A percentile compares a stretch with the other conserved stretches of the same genome.
These are phyloP conservation scores for Rubia yunnanensis DNA, from an alignment of 257 asterid genomes.

Conservation along the genomic window DNA sequence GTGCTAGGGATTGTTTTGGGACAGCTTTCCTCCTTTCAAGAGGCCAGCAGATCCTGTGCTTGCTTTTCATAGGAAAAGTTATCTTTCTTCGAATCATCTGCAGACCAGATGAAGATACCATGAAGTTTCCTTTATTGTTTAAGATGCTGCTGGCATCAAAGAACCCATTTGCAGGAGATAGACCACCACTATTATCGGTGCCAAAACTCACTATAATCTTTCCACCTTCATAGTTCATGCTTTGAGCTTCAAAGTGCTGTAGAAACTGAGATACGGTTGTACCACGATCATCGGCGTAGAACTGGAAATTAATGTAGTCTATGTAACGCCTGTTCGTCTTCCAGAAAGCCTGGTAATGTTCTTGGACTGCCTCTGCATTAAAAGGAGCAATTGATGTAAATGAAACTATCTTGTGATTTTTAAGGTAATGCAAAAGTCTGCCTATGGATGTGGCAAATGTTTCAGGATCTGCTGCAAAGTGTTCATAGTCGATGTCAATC, in stretches of 20 bases:
- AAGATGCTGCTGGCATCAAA: constrained; percentile 47
- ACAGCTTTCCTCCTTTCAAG: neutral
- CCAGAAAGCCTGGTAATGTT: constrained; percentile 60
- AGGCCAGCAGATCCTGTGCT: constrained; percentile 47
- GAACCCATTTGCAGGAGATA: constrained; percentile 53
- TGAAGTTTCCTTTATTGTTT: constrained; percentile 44
- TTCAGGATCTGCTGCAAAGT: constrained; percentile 47
- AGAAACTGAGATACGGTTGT: constrained; percentile 52
- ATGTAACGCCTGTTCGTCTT: constrained; percentile 43
- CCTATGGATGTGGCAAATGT: constrained; percentile 75
- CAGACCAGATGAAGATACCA: constrained; percentile 80
- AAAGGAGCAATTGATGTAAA: constrained; percentile 67
- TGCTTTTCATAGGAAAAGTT: constrained; percentile 41
- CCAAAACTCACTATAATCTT: constrained; percentile 50
- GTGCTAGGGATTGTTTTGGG: neutral
- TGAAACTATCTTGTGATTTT: constrained; percentile 37
- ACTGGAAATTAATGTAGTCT: constrained; percentile 68
- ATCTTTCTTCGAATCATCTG: constrained; percentile 61
- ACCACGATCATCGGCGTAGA: constrained; percentile 45
- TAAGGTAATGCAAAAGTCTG: constrained; percentile 38
- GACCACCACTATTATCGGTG: constrained; percentile 58
- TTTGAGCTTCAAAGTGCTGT: constrained; percentile 45
- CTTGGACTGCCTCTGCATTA: constrained; percentile 33
- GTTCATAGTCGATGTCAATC: constrained; percentile 69
- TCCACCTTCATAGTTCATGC: constrained; percentile 43